Evolutionary conservation across 805 yeast genomes (phyloP), one percentile per base, ranked within the genome.

Genomic region (Candida mattraensis): DNA sequence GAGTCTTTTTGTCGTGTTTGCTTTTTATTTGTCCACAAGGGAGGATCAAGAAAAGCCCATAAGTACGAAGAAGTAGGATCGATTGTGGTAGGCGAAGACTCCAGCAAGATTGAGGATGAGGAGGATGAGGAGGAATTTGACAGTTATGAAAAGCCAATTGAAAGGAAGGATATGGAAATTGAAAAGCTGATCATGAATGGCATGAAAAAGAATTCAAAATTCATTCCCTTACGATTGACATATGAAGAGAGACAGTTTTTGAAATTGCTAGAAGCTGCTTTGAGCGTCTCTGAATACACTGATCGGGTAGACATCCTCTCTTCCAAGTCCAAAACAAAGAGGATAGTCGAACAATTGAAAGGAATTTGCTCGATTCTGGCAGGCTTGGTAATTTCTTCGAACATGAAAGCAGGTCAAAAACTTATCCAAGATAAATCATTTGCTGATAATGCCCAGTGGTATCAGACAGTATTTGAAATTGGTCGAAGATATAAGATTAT

Each of bases 401-500:
- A 83, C 49, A 70, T 84, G 67, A 82, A 83, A 54, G 62, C 67
- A 24, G 94, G 94, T 5, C 78, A 79, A 47, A 69, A 64, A 30
- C 64, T 84, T 43, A 69, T 83, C 28, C 76, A 80, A 39, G 74
- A 80, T 54, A 80, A 79, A 53, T 80, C 81, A 47, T 84, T 83
- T 48, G 67, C 72, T 28, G 80, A 78, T 40, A 81, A 83, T 55
- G 80, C 83, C 3, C 77, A 74, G 21, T 85, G 89, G 88, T 84
- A 78, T 56, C 71, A 83, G 53, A 62, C 60, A 26, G 65, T 84
- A 6, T 84, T 84, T 56, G 93, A 84, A 60, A 76, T 84, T 42
- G 93, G 93, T 16, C 68, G 93, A 50, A 69, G 93, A 28, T 84
- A 84, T 62, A 84, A 84, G 54, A 79, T 85, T 49, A 80, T 84